Evolutionary conservation across 768 basidiomycete genomes (phyloP).

Genomic region (Jaapia argillacea): DNA sequence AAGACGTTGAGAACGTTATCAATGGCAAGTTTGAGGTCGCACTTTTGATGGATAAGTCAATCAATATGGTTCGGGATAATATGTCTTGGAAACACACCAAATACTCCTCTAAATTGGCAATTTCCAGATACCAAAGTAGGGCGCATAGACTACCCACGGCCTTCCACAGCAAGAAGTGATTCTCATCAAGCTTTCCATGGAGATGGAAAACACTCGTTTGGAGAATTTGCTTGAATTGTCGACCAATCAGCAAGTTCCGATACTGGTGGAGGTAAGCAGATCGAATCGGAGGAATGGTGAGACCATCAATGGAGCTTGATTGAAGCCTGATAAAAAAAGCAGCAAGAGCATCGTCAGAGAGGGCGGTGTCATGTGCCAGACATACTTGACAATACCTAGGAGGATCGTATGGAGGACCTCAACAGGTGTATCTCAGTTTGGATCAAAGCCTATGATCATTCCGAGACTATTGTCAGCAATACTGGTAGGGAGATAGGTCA

Average conservation of each 20-base stretch:
- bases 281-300: slow-evolving; percentile 1
- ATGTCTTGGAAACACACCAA: slow-evolving; percentile 12
- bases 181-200: slow-evolving; percentile 1
- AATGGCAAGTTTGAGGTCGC: slow-evolving; percentile 1
- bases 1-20: slow-evolving; percentile 5
- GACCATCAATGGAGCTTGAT: neutral
- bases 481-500: neutral
- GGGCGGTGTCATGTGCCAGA: slow-evolving; percentile 2
- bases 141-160: slow-evolving; percentile 21
- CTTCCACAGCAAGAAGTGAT: slow-evolving; percentile 19
- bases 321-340: slow-evolving; percentile 2
- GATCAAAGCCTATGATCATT: slow-evolving; percentile 5
- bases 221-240: slow-evolving; percentile 7
- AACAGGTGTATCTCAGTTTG: slow-evolving; percentile 3
- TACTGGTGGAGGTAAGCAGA: slow-evolving; percentile 6
- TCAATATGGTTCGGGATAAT: neutral
- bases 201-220: slow-evolving; percentile 6
- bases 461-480: neutral
- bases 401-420: slow-evolving; percentile 8
- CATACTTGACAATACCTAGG: slow-evolving; percentile 8
- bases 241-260: slow-evolving; percentile 5
- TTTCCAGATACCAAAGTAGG: slow-evolving; percentile 20
- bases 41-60: slow-evolving; percentile 2
- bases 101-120: slow-evolving; percentile 17
- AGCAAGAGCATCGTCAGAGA: neutral